These are phyloP conservation scores for Didymella lethalis DNA, from an alignment of 2,329 filamentous ascomycete genomes.

Conservation along the genomic window DNA sequence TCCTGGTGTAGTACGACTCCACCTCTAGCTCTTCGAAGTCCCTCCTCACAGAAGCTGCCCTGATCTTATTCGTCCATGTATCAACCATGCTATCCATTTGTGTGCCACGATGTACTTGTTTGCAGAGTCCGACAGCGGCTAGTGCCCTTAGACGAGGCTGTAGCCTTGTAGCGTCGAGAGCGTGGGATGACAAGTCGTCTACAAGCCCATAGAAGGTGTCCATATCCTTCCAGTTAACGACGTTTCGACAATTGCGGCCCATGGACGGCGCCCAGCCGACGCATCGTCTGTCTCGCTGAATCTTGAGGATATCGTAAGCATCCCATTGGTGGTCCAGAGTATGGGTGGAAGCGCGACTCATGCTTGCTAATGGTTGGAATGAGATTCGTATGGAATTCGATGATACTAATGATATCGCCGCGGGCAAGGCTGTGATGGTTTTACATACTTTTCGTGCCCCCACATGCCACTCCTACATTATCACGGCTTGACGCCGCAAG, in stretches of 20 bases:
- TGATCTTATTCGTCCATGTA: conserved; percentile 11
- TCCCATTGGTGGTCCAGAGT: conserved; percentile 17
- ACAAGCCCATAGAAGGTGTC: conserved; percentile 8
- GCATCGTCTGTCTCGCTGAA: conserved; percentile 21
- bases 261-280: conserved; percentile 21
- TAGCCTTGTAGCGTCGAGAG: conserved; percentile 20
- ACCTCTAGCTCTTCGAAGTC: not conserved
- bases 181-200: conserved; percentile 6
- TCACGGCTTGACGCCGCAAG: not conserved
- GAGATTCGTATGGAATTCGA: not conserved
- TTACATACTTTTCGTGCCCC: conserved; percentile 1
- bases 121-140: conserved; percentile 21
- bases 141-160: conserved; percentile 17
- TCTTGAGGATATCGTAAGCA: conserved; percentile 18
- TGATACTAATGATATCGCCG: not conserved
- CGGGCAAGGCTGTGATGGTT: not conserved
- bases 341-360: not conserved
- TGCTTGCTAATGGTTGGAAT: too few relatives aligned
- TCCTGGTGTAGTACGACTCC: not conserved
- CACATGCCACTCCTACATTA: not conserved
- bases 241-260: conserved; percentile 19
- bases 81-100: conserved; percentile 11
- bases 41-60: not conserved
- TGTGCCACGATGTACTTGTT: not conserved
- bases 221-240: conserved; percentile 9